Base-by-base conservation (phyloP, 2,329 filamentous ascomycete species). In the Microcyclospora tardicrescens region DNA sequence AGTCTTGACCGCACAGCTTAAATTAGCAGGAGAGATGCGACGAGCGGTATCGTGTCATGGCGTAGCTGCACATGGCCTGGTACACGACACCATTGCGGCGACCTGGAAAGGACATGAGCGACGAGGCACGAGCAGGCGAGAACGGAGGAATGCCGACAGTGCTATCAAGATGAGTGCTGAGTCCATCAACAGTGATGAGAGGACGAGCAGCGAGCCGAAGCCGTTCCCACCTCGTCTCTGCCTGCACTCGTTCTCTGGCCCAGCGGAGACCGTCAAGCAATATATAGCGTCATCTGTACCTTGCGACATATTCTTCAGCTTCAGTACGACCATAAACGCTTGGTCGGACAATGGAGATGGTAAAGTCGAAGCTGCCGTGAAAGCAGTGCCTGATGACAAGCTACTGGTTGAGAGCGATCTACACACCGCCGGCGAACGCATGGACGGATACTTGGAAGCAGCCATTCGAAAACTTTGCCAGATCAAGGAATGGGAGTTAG, bases 401-500 rank as follows among this genome's bases (percentile, higher is more conserved):
- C 65, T 98, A 10, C 68, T 98, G 14, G 71, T 93, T 2, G 91
- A 98, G 61, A 96, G 86, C 56, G 91, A 98, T 60, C 58, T 95
- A 42, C 84, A 96, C 59, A 73, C 65, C 14, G 91, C 89, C 0
- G 91, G 91, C 0, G 68, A 77, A 1, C 64, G 71, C 36, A 93
- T 96, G 83, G 91, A 96, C 55, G 61, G 65, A 2, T 64, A 75
- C 42, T 63, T 98, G 10, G 82, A 89, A 55, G 72, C 82, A 34
- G 80, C 87, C 44, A 76, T 81, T 39, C 68, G 79, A n/a, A 75
- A 72, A 43, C 73, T 96, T 5, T 95, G 89, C 54, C 60, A 72
- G 35, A 67, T 86, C 34, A 91, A 86, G 49, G 77, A 73, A 1
- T 96, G 91, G 89, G 57, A 60, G 1, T 58, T 94, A 41, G 71